phyloP scores from a whole-genome alignment of 2,329 filamentous ascomycete species.

The Fusarium mexicanum region DNA sequence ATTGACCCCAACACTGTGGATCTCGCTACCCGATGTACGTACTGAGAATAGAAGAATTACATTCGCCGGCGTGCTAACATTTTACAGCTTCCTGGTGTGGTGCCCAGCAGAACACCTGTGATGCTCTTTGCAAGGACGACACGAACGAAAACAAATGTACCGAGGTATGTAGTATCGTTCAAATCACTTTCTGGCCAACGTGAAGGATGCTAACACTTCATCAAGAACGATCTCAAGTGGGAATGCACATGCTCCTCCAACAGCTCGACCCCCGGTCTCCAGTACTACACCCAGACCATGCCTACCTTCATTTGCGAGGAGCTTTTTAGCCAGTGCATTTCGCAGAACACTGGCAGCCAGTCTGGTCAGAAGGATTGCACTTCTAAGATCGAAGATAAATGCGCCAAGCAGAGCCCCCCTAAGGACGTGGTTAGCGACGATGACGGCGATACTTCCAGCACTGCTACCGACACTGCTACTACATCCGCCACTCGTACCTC shows the following conservation, averaged over 20 bases:
- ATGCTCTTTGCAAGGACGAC: constrained; percentile 55
- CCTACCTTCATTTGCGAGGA: constrained; percentile 62
- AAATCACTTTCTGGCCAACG: background rate
- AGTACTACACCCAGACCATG: constrained; percentile 64
- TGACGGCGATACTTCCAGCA: constrained; percentile 39
- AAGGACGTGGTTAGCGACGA: constrained; percentile 45
- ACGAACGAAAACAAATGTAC: constrained; percentile 56
- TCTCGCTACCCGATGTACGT: constrained; percentile 53
- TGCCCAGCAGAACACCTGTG: constrained; percentile 62
- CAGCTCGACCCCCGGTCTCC: constrained; percentile 59
- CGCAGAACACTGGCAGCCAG: constrained; percentile 52
- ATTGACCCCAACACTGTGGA: constrained; percentile 53
- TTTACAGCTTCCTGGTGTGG: constrained; percentile 60
- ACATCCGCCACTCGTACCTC: constrained; percentile 31
- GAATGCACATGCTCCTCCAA: constrained; percentile 60
- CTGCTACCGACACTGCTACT: constrained; percentile 38
- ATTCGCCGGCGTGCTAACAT: constrained; percentile 16
- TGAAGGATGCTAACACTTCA: constrained; percentile 5
- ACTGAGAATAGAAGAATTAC: background rate
- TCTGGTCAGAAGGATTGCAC: constrained; percentile 60
- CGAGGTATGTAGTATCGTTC: constrained; percentile 50
- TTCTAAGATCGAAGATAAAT: constrained; percentile 57
- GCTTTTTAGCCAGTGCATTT: constrained; percentile 60
- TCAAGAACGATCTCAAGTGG: constrained; percentile 56
- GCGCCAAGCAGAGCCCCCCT: constrained; percentile 52